Conservation (phyloP, 2,329 filamentous ascomycete species). For the Ophiostoma tasmaniense region DNA sequence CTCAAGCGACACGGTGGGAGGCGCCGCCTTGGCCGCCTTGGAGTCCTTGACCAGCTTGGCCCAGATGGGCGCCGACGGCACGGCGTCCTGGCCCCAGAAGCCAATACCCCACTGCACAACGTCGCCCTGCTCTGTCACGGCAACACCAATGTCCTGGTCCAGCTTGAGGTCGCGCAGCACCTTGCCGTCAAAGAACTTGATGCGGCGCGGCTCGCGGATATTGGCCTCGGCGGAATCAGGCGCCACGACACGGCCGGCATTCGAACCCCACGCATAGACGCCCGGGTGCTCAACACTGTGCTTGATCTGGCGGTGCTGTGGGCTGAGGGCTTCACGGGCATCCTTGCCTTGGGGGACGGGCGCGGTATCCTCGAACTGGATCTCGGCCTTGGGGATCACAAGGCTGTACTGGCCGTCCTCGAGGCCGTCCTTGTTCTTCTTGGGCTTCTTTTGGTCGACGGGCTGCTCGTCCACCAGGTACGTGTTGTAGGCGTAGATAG, state of each 20-base stretch:
- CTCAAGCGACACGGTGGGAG: conserved; percentile 46
- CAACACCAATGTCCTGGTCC: conserved; percentile 71
- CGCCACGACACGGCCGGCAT: conserved; percentile 74
- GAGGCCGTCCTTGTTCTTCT: conserved; percentile 1
- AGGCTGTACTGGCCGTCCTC: conserved; percentile 11
- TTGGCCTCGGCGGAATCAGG: conserved; percentile 68
- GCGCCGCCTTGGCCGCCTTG: conserved; percentile 25
- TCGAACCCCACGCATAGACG: conserved; percentile 90
- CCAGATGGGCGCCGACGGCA: conserved; percentile 1
- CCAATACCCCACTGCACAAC: conserved; percentile 83
- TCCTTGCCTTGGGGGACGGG: conserved; percentile 45
- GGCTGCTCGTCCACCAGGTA: background rate
- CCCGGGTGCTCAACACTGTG: conserved; percentile 74
- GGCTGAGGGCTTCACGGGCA: conserved; percentile 66
- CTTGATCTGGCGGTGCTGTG: conserved; percentile 85
- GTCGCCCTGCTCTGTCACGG: conserved; percentile 80
- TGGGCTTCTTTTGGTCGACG: background rate
- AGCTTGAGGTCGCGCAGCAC: conserved; percentile 82
- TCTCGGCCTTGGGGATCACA: conserved; percentile 34
- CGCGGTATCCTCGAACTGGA: conserved; percentile 57
- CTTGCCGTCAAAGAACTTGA: conserved; percentile 75
- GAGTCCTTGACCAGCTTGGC: conserved; percentile 3
- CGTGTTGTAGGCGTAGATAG: conserved; percentile 18
- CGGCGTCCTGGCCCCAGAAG: conserved; percentile 35
- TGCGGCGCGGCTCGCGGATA: conserved; percentile 71